phyloP scores from a whole-genome alignment of 495 filamentous ascomycete species.

The Chaetomium fimeti region DNA sequence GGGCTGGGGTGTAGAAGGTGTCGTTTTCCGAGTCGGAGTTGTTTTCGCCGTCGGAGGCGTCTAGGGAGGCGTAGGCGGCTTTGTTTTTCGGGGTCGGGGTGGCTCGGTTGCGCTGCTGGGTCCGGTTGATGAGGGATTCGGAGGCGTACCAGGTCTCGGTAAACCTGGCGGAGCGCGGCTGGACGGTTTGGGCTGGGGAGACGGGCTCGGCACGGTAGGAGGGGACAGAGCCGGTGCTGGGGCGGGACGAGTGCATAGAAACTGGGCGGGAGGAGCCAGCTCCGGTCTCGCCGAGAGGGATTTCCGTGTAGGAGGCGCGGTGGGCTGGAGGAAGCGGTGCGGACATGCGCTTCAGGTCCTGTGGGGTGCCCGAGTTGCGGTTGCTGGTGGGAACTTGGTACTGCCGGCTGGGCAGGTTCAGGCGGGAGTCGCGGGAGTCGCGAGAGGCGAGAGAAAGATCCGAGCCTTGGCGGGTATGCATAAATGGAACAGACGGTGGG shows the following conservation, averaged over 20 bases:
- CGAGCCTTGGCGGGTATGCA: constrained; percentile 66
- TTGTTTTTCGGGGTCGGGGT: constrained; percentile 32
- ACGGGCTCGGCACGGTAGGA: constrained; percentile 26
- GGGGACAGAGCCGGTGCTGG: constrained; percentile 34
- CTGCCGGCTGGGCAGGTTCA: constrained; percentile 51
- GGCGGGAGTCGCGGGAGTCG: constrained; percentile 50
- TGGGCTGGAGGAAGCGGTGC: constrained; percentile 32
- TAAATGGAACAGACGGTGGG: constrained; percentile 67
- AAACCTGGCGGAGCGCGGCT: constrained; percentile 59
- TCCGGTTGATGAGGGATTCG: constrained; percentile 54
- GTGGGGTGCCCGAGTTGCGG: constrained; percentile 43
- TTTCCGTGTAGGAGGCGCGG: constrained; percentile 42
- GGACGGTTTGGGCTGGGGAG: constrained; percentile 37
- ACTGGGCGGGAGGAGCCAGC: constrained; percentile 31
- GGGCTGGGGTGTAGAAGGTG: constrained; percentile 22
- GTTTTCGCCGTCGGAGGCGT: constrained; percentile 37
- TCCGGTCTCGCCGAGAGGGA: constrained; percentile 40
- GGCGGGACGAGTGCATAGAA: constrained; percentile 29
- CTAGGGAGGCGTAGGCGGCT: constrained; percentile 38
- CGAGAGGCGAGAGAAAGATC: constrained; percentile 49
- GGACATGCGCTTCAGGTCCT: constrained; percentile 46
- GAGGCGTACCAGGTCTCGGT: constrained; percentile 59
- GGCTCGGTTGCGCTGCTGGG: constrained; percentile 45
- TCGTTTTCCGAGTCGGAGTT: constrained; percentile 34
- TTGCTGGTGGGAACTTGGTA: constrained; percentile 48